Conservation (phyloP, 495 filamentous ascomycete genomes). For the Aspergillus cristatus region DNA sequence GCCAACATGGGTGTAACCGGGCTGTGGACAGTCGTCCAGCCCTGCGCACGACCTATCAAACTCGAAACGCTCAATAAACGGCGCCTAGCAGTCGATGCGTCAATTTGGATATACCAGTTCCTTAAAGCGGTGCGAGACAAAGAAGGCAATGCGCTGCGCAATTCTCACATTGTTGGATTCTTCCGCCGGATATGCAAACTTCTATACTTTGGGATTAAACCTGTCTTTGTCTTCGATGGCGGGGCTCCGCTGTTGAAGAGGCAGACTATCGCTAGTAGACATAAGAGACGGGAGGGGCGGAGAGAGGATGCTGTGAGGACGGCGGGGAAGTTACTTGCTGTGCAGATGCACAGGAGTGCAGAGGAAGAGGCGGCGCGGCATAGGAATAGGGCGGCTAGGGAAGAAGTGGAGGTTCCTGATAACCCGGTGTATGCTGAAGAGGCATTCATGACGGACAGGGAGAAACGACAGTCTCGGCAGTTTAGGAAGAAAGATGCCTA, state of each 20-base stretch:
- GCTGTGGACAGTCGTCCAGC: constrained; percentile 90
- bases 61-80: constrained; percentile 93
- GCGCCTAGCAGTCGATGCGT: constrained; percentile 92
- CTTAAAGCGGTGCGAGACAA: constrained; percentile 97
- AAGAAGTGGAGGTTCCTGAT: constrained; percentile 60
- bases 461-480: constrained; percentile 61
- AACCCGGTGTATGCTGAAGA: constrained; percentile 85
- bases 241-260: constrained; percentile 86
- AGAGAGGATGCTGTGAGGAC: constrained; percentile 88
- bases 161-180: constrained; percentile 92
- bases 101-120: constrained; percentile 99
- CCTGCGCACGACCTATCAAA: constrained; percentile 75
- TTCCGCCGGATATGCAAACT: constrained; percentile 97
- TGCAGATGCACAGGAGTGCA: constrained; percentile 82
- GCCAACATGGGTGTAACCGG: constrained; percentile 87
- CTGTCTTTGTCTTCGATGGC: constrained; percentile 97
- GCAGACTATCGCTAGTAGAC: constrained; percentile 74
- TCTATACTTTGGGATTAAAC: constrained; percentile 89
- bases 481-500: constrained; percentile 92
- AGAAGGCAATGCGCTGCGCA: constrained; percentile 92
- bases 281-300: constrained; percentile 73
- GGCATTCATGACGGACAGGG: constrained; percentile 65
- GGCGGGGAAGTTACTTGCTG: constrained; percentile 78
- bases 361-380: constrained; percentile 71
- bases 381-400: constrained; percentile 36